Conservation (phyloP, 768 basidiomycete genomes). For the Butyriboletus loyo region DNA sequence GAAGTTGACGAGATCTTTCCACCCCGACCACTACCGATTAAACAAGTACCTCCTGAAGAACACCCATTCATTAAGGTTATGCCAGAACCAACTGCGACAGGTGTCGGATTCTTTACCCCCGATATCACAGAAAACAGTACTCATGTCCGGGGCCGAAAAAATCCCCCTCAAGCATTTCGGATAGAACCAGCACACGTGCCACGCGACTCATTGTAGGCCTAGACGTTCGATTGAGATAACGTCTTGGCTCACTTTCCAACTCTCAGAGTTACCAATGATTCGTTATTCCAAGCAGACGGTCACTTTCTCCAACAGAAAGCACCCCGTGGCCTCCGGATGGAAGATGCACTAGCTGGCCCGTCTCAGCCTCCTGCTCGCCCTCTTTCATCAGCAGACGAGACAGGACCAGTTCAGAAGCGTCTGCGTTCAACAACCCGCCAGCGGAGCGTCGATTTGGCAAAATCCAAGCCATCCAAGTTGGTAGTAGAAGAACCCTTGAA, state of each 20-base stretch:
- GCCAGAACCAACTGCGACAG: constrained; percentile 54
- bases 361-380: constrained; percentile 57
- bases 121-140: constrained; percentile 55
- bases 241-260: constrained; percentile 4
- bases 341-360: constrained; percentile 38
- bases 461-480: constrained; percentile 59
- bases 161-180: constrained; percentile 53
- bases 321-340: constrained; percentile 42
- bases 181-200: constrained; percentile 49
- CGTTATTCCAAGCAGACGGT: constrained; percentile 50
- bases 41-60: constrained; percentile 53
- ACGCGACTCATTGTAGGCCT: constrained; percentile 62
- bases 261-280: constrained; percentile 56
- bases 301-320: constrained; percentile 50
- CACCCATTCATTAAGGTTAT: constrained; percentile 35
- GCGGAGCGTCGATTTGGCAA: constrained; percentile 45
- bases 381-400: constrained; percentile 80
- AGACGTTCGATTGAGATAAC: background rate
- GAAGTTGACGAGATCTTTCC: constrained; percentile 75
- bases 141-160: constrained; percentile 57
- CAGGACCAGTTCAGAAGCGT: constrained; percentile 74
- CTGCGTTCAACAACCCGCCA: constrained; percentile 62
- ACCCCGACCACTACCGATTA: constrained; percentile 54
- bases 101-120: constrained; percentile 75
- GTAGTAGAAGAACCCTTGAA: constrained; percentile 69